Conservation (phyloP, 106 monocot species). For the Dendrobium huoshanense region DNA sequence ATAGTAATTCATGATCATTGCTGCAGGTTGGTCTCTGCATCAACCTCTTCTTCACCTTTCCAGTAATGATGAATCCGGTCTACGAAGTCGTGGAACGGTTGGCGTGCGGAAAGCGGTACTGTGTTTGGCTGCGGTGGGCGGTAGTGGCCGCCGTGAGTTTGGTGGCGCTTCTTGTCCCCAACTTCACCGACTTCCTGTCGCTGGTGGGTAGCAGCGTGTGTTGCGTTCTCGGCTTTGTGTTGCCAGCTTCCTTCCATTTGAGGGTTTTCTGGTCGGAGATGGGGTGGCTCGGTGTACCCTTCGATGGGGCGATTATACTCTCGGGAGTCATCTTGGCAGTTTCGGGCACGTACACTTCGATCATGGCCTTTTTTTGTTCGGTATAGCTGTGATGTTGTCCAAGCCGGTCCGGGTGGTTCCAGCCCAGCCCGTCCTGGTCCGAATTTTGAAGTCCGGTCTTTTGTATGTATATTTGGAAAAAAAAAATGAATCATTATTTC, state of each 20-base stretch:
- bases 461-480: too few species aligned
- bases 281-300: constrained; percentile 4
- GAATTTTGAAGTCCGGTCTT: too few species aligned
- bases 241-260: constrained; percentile 46
- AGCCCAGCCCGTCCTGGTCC: too few species aligned
- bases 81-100: constrained; percentile 51
- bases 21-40: constrained; percentile 57
- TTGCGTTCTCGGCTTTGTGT: constrained; percentile 37
- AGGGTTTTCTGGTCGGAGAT: constrained; percentile 38
- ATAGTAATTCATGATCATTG: too few species aligned
- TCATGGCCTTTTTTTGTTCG: too few species aligned
- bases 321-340: too few species aligned
- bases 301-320: constrained; percentile 23
- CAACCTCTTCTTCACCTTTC: constrained; percentile 65
- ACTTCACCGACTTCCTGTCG: constrained; percentile 58
- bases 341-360: too few species aligned
- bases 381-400: too few species aligned
- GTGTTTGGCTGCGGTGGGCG: constrained; percentile 38
- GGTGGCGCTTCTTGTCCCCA: constrained; percentile 39
- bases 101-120: constrained; percentile 36
- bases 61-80: constrained; percentile 65
- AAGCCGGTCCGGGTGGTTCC: too few species aligned
- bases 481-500: too few species aligned
- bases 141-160: constrained; percentile 29
- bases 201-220: constrained; percentile 58